phyloP scores from a whole-genome alignment of 176 grass and related monocot genomes.

The Dendrocalamus sinicus region DNA sequence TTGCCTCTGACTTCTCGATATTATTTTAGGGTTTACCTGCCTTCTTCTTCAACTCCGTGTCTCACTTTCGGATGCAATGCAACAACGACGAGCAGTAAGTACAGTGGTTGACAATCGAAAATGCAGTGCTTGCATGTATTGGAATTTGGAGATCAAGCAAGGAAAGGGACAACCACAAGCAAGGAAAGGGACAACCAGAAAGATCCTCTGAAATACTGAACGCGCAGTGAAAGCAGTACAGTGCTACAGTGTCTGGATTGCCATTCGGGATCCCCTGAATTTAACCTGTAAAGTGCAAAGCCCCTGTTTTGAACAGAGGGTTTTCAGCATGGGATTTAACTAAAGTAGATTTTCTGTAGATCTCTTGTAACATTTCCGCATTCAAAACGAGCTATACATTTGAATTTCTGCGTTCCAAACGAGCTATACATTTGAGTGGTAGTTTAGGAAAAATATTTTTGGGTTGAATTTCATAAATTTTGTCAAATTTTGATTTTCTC shows the following conservation, averaged over 20 bases:
- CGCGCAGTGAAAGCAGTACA: too few relatives aligned
- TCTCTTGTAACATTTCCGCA: not conserved
- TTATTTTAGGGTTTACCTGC: not conserved
- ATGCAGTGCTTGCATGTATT: too few relatives aligned
- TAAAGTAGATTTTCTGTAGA: too few relatives aligned
- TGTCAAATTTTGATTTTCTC: too few relatives aligned
- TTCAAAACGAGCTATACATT: too few relatives aligned
- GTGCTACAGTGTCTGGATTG: too few relatives aligned
- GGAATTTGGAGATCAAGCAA: too few relatives aligned
- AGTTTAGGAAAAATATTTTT: too few relatives aligned
- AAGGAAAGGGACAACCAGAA: too few relatives aligned
- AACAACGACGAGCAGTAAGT: not conserved
- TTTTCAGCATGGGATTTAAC: not conserved
- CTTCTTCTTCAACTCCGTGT: slow-evolving; percentile 36
- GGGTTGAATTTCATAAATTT: too few relatives aligned
- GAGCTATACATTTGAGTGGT: not conserved
- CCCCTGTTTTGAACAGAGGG: not conserved
- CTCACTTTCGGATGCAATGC: slow-evolving; percentile 32
- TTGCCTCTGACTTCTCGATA: slow-evolving; percentile 38
- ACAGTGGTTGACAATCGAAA: not conserved
- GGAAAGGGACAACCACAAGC: too few relatives aligned
- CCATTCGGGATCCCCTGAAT: not conserved
- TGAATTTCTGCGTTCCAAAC: not conserved
- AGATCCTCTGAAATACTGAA: too few relatives aligned
- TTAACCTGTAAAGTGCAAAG: not conserved